Percentiles rank a stretch among this genome's conserved stretches.
phyloP scores from a whole-genome alignment of 2,329 filamentous ascomycete genomes.

The Xylaria sp. region DNA sequence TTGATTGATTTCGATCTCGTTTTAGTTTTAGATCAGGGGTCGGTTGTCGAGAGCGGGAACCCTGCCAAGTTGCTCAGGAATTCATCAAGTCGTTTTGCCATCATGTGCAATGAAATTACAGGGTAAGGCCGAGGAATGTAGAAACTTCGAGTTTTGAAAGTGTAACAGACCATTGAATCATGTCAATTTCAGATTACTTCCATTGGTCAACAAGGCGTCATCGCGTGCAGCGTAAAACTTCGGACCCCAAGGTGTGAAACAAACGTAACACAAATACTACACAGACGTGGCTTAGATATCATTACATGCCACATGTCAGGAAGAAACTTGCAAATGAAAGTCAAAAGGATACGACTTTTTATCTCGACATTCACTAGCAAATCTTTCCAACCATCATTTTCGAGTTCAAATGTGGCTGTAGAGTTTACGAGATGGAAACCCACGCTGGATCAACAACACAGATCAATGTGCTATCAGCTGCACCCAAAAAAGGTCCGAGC shows the following conservation, averaged over 20 bases:
- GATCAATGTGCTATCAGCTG: not conserved
- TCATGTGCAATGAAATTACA: conserved; percentile 24
- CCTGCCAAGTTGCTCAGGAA: conserved; percentile 25
- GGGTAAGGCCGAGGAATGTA: not conserved
- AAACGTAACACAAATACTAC: not conserved
- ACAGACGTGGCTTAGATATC: not conserved
- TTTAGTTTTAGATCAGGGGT: conserved; percentile 58
- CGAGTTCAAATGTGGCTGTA: not conserved
- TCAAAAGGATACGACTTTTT: not conserved
- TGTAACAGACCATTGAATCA: not conserved
- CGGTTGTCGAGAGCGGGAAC: conserved; percentile 52
- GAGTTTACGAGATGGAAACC: not conserved
- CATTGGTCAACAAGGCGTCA: not conserved
- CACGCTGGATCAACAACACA: not conserved
- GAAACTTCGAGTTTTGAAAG: not conserved
- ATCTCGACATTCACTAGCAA: not conserved
- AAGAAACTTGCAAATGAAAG: not conserved
- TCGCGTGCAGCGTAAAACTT: not conserved
- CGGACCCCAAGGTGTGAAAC: not conserved
- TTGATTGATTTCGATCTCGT: conserved; percentile 61
- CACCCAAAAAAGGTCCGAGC: not conserved
- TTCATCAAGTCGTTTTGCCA: conserved; percentile 21
- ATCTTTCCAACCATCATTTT: not conserved
- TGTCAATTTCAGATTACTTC: too few relatives aligned
- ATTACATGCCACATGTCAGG: not conserved